These are phyloP conservation scores for Aspergillus sp. DNA, from an alignment of 2,329 filamentous ascomycete species.

Conservation along the genomic window DNA sequence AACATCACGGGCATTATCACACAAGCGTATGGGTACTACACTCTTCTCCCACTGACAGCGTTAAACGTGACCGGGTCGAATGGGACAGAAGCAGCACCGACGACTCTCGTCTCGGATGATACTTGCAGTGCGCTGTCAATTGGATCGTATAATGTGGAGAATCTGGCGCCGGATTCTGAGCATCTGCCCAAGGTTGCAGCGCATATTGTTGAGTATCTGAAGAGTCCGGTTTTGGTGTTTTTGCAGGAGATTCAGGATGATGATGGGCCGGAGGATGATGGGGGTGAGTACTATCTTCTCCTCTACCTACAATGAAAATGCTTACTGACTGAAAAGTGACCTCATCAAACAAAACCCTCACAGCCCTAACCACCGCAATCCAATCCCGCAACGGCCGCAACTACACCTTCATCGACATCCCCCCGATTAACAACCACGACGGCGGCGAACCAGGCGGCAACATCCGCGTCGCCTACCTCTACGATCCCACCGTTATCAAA, in stretches of 20 bases:
- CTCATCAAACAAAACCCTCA: slow-evolving; percentile 55
- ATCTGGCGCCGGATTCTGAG: slow-evolving; percentile 54
- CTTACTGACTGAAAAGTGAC: slow-evolving; percentile 27
- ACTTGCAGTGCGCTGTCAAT: slow-evolving; percentile 60
- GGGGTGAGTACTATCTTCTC: slow-evolving; percentile 28
- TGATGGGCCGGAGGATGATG: slow-evolving; percentile 58
- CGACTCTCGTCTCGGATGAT: slow-evolving; percentile 46
- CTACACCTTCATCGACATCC: slow-evolving; percentile 59
- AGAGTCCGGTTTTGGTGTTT: slow-evolving; percentile 61
- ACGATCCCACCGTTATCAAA: slow-evolving; percentile 55
- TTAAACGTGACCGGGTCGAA: slow-evolving; percentile 45
- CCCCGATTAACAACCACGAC: slow-evolving; percentile 56
- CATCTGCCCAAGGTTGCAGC: slow-evolving; percentile 56
- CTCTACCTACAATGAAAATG: neutral
- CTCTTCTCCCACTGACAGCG: slow-evolving; percentile 60
- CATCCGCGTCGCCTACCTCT: slow-evolving; percentile 67
- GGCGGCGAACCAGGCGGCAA: slow-evolving; percentile 67
- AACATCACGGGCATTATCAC: slow-evolving; percentile 66
- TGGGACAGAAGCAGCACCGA: slow-evolving; percentile 45
- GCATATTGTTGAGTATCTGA: slow-evolving; percentile 62
- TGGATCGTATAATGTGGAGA: slow-evolving; percentile 67
- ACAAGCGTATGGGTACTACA: slow-evolving; percentile 65
- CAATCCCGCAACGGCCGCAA: slow-evolving; percentile 41
- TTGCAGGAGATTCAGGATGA: slow-evolving; percentile 69
- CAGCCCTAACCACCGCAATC: slow-evolving; percentile 52